Conservation (phyloP, 225 moss, liverwort and hornwort genomes). For the Thuidium tamariscinum region DNA sequence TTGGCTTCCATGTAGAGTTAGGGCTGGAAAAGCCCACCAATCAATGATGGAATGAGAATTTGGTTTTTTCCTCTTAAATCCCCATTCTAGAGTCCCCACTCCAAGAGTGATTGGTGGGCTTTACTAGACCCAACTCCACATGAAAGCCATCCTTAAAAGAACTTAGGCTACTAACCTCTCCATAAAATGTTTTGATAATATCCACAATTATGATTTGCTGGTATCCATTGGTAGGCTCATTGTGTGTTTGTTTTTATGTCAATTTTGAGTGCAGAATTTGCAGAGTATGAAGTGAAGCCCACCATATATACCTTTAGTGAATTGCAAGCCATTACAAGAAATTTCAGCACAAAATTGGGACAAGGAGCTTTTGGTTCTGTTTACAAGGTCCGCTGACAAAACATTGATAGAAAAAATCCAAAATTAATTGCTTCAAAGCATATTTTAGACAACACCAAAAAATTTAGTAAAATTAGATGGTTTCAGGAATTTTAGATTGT, state of each 20-base stretch:
- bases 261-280: neutral
- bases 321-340: neutral
- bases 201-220: no score
- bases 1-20: no score
- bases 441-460: neutral
- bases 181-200: neutral
- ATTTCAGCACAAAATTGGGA: neutral
- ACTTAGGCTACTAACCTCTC: neutral
- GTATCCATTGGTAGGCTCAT: neutral
- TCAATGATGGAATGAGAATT: no score
- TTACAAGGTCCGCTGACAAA: neutral
- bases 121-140: no score
- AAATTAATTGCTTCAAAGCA: neutral
- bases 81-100: no score
- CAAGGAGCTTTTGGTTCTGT: neutral
- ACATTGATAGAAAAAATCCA: neutral
- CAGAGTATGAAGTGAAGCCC: neutral
- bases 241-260: neutral
- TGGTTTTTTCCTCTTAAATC: no score
- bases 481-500: neutral
- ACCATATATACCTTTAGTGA: neutral
- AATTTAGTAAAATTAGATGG: neutral
- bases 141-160: neutral
- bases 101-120: no score
- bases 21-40: no score